Conservation (phyloP, 768 basidiomycete genomes). For the Saitozyma podzolica region DNA sequence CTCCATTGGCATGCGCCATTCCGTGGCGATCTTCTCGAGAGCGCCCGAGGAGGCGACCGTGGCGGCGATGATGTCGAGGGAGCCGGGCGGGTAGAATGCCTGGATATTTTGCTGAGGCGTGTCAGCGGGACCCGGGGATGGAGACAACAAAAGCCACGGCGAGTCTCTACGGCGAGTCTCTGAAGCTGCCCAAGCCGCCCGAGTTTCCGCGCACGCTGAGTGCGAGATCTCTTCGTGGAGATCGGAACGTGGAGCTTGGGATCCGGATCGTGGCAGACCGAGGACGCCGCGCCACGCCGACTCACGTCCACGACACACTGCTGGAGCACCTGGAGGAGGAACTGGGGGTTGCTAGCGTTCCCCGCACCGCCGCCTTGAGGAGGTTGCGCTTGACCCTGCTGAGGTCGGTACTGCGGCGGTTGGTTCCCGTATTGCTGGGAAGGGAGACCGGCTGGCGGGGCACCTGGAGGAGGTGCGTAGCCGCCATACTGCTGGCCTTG, state of each 20-base stretch:
- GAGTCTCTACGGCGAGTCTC: neutral
- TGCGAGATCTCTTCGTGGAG: no score
- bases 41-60: conserved; percentile 52
- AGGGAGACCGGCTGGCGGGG: conserved; percentile 12
- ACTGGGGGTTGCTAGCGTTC: conserved; percentile 25
- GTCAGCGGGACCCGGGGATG: neutral
- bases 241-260: no score
- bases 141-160: neutral
- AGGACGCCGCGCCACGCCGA: neutral
- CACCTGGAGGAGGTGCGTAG: neutral
- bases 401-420: conserved; percentile 33
- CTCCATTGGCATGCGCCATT: conserved; percentile 55
- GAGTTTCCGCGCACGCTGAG: no score
- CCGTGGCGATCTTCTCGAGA: conserved; percentile 49
- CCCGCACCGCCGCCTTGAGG: conserved; percentile 24
- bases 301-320: conserved; percentile 52
- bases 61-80: conserved; percentile 52
- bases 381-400: conserved; percentile 19
- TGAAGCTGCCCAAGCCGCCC: no score
- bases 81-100: conserved; percentile 55
- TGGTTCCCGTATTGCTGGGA: conserved; percentile 42
- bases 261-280: no score
- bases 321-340: conserved; percentile 37
- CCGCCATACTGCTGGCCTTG: conserved; percentile 17
- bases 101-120: conserved; percentile 50